These are phyloP conservation scores for Cryptococcus jaspeensis DNA, from an alignment of 1,284 basidiomycete genomes.

Conservation along the genomic window DNA sequence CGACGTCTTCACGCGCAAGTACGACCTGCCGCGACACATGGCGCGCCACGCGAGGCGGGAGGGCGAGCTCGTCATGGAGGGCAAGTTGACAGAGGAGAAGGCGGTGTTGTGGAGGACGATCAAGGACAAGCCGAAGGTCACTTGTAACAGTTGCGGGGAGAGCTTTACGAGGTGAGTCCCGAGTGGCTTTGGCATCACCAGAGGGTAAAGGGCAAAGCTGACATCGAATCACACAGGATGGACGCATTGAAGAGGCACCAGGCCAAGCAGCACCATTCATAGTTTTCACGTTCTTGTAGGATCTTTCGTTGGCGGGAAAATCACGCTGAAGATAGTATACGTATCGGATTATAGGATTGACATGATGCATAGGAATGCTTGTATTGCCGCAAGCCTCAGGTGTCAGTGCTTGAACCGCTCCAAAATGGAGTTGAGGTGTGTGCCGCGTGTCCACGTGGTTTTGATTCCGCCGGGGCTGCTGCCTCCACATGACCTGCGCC, in stretches of 20 bases:
- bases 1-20: slow-evolving; percentile 48
- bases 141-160: slow-evolving; percentile 41
- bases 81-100: slow-evolving; percentile 42
- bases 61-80: slow-evolving; percentile 47
- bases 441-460: too few relatives aligned
- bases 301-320: too few relatives aligned
- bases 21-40: slow-evolving; percentile 50
- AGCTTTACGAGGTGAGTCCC: slow-evolving; percentile 42
- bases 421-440: too few relatives aligned
- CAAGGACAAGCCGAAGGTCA: slow-evolving; percentile 46
- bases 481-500: background rate
- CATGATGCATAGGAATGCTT: background rate
- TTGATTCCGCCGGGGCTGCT: background rate
- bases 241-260: slow-evolving; percentile 49
- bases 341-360: background rate
- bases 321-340: too few relatives aligned
- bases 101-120: slow-evolving; percentile 47
- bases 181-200: too few relatives aligned
- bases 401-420: too few relatives aligned
- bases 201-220: background rate
- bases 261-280: slow-evolving; percentile 41
- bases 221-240: slow-evolving; percentile 24
- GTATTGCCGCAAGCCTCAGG: too few relatives aligned
- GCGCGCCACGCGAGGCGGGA: slow-evolving; percentile 46
- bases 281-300: background rate